A percentile compares a stretch with the other conserved stretches of the same genome.
Evolutionary conservation across 2,329 filamentous ascomycete species (phyloP).

Genomic region (Orbilia oligospora): DNA sequence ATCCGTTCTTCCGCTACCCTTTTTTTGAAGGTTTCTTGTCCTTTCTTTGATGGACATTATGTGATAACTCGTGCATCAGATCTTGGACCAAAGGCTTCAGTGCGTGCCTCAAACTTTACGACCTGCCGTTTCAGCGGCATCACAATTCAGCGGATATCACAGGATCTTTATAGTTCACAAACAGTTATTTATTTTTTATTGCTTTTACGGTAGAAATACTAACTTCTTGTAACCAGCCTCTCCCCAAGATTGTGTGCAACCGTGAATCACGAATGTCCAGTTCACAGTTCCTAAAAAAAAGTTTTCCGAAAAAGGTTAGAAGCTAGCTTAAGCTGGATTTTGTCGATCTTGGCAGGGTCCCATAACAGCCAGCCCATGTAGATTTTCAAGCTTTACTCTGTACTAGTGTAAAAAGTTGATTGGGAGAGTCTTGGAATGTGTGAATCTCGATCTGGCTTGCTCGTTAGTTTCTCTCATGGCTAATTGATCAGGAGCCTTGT

Average conservation of each 20-base stretch:
- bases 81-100: not conserved
- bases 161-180: slow-evolving; percentile 9
- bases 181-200: not conserved
- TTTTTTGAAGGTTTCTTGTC: slow-evolving; percentile 1
- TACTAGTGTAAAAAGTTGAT: slow-evolving; percentile 18
- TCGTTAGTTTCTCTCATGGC: not conserved
- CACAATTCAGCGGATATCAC: slow-evolving; percentile 3
- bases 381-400: not conserved
- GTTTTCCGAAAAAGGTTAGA: not conserved
- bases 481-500: not conserved
- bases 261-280: too few species aligned
- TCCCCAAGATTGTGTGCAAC: too few species aligned
- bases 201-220: slow-evolving; percentile 1
- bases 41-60: slow-evolving; percentile 17
- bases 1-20: slow-evolving; percentile 3
- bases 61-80: slow-evolving; percentile 14
- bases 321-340: too few species aligned
- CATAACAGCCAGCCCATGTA: not conserved
- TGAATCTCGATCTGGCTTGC: slow-evolving; percentile 11
- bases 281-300: too few species aligned
- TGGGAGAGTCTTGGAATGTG: not conserved
- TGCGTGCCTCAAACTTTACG: not conserved
- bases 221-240: slow-evolving; percentile 6
- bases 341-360: not conserved
- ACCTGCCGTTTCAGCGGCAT: slow-evolving; percentile 10